phyloP scores from a whole-genome alignment of 352 stramenopile genomes.

The Globisporangium mamillatum region DNA sequence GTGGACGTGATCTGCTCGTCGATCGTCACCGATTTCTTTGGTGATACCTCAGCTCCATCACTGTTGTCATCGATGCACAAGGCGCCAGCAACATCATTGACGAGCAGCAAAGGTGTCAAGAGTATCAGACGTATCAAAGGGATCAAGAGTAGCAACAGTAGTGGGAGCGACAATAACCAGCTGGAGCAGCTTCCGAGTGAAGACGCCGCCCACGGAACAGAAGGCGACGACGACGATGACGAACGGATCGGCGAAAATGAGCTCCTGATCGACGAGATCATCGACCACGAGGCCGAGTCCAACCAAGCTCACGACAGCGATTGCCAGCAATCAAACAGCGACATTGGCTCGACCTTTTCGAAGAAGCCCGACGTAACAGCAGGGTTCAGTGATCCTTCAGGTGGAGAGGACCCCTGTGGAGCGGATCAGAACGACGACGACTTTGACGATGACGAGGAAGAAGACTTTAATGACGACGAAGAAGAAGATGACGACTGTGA shows the following conservation, averaged over 20 bases:
- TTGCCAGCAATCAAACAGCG: background rate
- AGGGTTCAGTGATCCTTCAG: background rate
- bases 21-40: slow-evolving; percentile 41
- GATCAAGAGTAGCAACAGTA: background rate
- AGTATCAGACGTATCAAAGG: background rate
- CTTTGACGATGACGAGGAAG: slow-evolving; percentile 2
- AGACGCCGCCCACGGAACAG: background rate
- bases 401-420: background rate
- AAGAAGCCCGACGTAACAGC: background rate
- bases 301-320: slow-evolving; percentile 12
- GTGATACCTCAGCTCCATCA: background rate
- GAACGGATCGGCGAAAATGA: background rate
- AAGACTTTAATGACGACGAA: slow-evolving; percentile 5
- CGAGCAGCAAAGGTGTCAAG: background rate
- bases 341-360: background rate
- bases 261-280: slow-evolving; percentile 17
- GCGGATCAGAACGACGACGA: slow-evolving; percentile 4
- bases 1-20: slow-evolving; percentile 45
- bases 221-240: background rate
- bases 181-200: slow-evolving; percentile 7
- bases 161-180: slow-evolving; percentile 8
- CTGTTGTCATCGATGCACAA: background rate
- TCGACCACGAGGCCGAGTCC: slow-evolving; percentile 10
- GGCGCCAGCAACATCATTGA: background rate
- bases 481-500: background rate